phyloP scores from a whole-genome alignment of 1,284 basidiomycete species.

The Melampsora larici-populina region DNA sequence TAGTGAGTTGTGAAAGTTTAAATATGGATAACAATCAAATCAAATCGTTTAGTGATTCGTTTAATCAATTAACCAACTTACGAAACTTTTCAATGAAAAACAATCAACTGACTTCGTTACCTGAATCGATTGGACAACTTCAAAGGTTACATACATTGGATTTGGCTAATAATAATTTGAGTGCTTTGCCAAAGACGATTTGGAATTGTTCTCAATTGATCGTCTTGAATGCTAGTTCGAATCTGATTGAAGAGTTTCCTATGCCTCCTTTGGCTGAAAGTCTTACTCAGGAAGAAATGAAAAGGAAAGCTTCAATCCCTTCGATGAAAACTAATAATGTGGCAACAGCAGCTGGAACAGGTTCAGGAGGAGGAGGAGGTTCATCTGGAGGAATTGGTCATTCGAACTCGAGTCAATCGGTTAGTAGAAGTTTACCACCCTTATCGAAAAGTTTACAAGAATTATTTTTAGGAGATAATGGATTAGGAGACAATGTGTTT shows the following conservation, averaged over 20 bases:
- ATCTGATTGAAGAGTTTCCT: constrained; percentile 72
- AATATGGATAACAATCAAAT: constrained; percentile 84
- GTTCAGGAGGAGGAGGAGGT: too few species aligned
- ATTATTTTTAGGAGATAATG: constrained; percentile 86
- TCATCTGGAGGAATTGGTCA: neutral
- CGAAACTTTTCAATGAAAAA: constrained; percentile 78
- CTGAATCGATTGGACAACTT: constrained; percentile 72
- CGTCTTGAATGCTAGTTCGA: constrained; percentile 82
- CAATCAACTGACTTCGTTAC: constrained; percentile 77
- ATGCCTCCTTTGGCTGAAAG: constrained; percentile 59
- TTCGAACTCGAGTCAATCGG: constrained; percentile 45
- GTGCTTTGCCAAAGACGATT: constrained; percentile 68
- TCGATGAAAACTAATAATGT: neutral
- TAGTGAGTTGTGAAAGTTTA: constrained; percentile 69
- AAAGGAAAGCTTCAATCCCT: constrained; percentile 36
- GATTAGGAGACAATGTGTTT: constrained; percentile 76
- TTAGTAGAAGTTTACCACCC: constrained; percentile 59
- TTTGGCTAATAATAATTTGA: constrained; percentile 86
- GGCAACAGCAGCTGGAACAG: too few species aligned
- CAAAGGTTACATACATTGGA: constrained; percentile 74
- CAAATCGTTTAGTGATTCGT: constrained; percentile 73
- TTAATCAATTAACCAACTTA: constrained; percentile 71
- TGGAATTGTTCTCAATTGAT: constrained; percentile 79
- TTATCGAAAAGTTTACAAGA: constrained; percentile 70
- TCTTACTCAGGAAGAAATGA: constrained; percentile 46